A percentile compares a stretch with the other conserved stretches of the same genome.
Conservation (phyloP, 2,329 filamentous ascomycete species). For the Colletotrichum cordylinicola region DNA sequence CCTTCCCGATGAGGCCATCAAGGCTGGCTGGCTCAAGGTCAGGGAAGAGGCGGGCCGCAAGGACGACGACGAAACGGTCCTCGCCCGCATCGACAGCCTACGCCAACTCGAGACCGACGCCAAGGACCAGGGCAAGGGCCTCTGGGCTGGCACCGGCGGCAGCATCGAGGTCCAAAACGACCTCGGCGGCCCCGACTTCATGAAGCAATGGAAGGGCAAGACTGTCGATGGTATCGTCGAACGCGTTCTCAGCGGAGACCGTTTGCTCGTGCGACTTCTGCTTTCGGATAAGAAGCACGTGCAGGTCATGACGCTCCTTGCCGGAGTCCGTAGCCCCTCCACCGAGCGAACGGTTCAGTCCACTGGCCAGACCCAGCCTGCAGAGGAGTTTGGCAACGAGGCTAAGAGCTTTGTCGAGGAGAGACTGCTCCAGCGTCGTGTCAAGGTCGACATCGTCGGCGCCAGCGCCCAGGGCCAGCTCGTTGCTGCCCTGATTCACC, state of each 20-base stretch:
- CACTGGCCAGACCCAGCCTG: conserved; percentile 80
- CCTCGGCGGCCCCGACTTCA: conserved; percentile 77
- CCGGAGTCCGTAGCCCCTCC: conserved; percentile 87
- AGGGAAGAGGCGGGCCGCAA: conserved; percentile 93
- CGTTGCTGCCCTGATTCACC: conserved; percentile 87
- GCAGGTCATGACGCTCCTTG: conserved; percentile 87
- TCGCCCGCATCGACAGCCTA: conserved; percentile 76
- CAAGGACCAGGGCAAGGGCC: conserved; percentile 77
- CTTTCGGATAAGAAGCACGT: conserved; percentile 84
- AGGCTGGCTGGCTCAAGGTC: conserved; percentile 91
- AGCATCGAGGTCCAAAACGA: conserved; percentile 83
- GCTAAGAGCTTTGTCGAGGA: conserved; percentile 87
- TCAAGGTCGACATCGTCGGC: conserved; percentile 84
- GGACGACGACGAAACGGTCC: conserved; percentile 81
- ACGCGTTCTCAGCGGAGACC: conserved; percentile 89
- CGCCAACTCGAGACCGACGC: conserved; percentile 80
- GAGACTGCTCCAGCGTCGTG: conserved; percentile 83
- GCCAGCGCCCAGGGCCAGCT: conserved; percentile 90
- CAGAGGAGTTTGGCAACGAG: conserved; percentile 89
- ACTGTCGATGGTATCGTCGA: conserved; percentile 87
- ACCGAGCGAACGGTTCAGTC: conserved; percentile 83
- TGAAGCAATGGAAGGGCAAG: conserved; percentile 85
- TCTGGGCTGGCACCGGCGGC: conserved; percentile 74
- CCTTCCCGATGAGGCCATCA: conserved; percentile 82
- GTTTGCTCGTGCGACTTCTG: conserved; percentile 83